Evolutionary conservation across 495 filamentous ascomycete species (phyloP), one percentile per base, ranked within the genome.

Genomic region (Stereocaulon alpinum): DNA sequence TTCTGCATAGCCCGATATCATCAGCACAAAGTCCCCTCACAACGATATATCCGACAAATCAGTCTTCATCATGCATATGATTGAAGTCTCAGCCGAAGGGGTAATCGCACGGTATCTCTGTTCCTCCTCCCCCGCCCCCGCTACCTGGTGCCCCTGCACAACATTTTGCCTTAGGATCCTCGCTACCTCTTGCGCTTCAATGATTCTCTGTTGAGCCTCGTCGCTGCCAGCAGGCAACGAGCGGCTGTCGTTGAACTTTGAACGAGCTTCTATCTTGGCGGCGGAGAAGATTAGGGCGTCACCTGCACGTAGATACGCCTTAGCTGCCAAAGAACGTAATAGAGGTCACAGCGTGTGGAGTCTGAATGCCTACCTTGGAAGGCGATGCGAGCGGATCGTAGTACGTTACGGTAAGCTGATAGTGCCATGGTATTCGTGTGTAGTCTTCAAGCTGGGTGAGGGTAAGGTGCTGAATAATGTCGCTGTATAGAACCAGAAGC

Each of bases 101-200:
- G 43, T 30, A 27, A 15, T 74, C 85, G 58, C 75, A 89, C 86
- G 84, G 73, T 85, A 92, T 68, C 71, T 80, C 27, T 77, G 75
- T 40, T 77, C 71, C 22, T 81, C 82, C 40, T 82, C 72, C 6
- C 67, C 71, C 29, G 72, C 68, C 32, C 72, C 72, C 54, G 78
- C 77, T 51, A 59, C 49, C 30, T 66, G 49, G 44, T 77, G 75
- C 42, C 93, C 93, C 67, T 97, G 93, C 3, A 98, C 89, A 12
- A 97, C 75, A 68, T 97, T 97, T 68, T 87, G 76, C 66, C 82
- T 76, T 63, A 98, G 67, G 59, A 97, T 84, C 56, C 76, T 78
- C 6, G 93, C 88, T 27, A 96, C 82, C 55, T 94, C 89, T 58
- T 91, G 76, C 32, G 92, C 94, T 67, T 94, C 83, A 59, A 82